Base-by-base conservation (phyloP, 1,139 yeast species). In the Yamadazyma buinensis region DNA sequence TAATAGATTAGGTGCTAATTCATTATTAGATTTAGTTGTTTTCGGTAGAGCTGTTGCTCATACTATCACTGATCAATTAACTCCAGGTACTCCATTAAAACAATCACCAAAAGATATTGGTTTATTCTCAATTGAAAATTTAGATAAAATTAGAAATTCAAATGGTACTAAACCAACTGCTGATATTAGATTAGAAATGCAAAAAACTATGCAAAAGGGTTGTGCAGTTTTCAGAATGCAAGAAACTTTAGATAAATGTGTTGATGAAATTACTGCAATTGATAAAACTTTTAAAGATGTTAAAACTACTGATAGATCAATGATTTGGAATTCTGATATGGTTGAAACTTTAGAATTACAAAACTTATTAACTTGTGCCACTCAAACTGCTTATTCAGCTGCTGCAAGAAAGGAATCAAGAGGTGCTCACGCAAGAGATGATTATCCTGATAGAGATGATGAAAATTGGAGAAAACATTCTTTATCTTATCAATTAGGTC, bases 401-500 rank as follows among this genome's bases (percentile, higher is more conserved):
- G 90, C 94, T 44, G 95, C 88, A 39, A 86, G 98, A 77, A 83
- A 72, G 57, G 98, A 92, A 72, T 88, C 97, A 32, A 87, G 98
- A 76, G 98, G 98, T 72, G 98, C 98, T 35, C 98, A 92, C 58
- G 97, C 98, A 45, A 84, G 97, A 74, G 98, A 92, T 66, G 98
- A 92, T 65, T 90, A 66, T 72, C 97, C 95, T 55, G 82, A 80
- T 43, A 87, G 98, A 80, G 95, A 92, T 57, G 98, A 92, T 61
- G 88, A 59, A 42, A 72, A 87, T 74, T 92, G 98, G 98, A 87
- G 88, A 94, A 92, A 92, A 74, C 98, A 92, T 69, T 78, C 97
- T 34, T 73, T 92, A 59, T 86, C 97, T 36, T 92, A 95, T 87
- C 97, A 92, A 72, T 57, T 65, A 40, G 63, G 67, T 28, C 72